Conservation (phyloP, 306 rosid species). For the Astragalus membranaceus region DNA sequence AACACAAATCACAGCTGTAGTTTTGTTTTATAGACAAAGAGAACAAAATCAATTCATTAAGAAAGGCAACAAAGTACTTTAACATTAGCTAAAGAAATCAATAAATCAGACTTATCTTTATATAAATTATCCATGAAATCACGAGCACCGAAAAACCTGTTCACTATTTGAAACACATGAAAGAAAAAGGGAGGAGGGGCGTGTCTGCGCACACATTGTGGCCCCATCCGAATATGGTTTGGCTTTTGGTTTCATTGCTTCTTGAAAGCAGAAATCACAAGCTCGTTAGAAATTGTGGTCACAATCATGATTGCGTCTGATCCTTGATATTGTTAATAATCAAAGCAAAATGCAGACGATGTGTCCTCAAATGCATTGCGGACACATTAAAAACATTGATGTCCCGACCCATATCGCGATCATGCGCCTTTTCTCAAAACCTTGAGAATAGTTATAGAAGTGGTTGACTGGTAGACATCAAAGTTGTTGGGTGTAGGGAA, state of each 20-base stretch:
- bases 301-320: too few species aligned
- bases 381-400: too few species aligned
- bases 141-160: neutral
- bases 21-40: conserved; percentile 8
- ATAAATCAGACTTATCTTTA: conserved; percentile 6
- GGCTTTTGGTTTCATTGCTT: neutral
- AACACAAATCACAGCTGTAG: conserved; percentile 4
- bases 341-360: too few species aligned
- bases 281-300: neutral
- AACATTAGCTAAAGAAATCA: neutral
- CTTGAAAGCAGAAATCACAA: neutral
- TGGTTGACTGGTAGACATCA: neutral
- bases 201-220: neutral
- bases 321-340: too few species aligned
- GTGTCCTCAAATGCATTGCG: too few species aligned
- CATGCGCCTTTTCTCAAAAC: too few species aligned
- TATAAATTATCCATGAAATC: neutral
- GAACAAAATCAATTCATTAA: neutral
- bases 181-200: neutral
- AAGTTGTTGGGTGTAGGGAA: too few species aligned
- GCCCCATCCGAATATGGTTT: neutral
- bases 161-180: neutral
- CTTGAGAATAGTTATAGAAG: neutral
- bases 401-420: too few species aligned
- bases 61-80: neutral